Evolutionary conservation across 768 basidiomycete genomes (phyloP), one percentile per base, ranked within the genome.

Genomic region (Leccinum ochraceum): DNA sequence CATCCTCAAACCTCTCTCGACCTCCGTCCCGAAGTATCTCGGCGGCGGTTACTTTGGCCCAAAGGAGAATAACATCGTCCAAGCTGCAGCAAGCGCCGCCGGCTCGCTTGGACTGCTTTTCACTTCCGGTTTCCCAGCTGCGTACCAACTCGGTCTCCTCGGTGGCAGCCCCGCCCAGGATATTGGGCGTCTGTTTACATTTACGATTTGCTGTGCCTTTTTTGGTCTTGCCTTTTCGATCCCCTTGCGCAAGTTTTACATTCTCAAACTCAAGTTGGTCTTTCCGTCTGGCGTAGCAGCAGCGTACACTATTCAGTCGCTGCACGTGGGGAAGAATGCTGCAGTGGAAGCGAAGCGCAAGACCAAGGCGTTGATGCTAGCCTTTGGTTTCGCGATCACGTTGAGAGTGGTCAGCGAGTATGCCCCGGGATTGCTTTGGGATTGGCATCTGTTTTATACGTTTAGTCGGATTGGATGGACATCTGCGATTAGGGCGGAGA

Each of bases 261-360:
- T 88, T 63, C 74, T 87, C 55, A 79, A 83, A 66, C 83, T 85
- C 69, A 86, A 85, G 69, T 71, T 86, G 16, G 82, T 82, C 16
- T 87, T 87, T 76, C 86, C 85, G 1, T 86, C 86, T 1, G 84
- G 83, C 30, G 83, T 87, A 60, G 88, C 86, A 16, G 85, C 86
- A 37, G 87, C 86, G 10, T 86, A 81, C 64, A 86, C 84, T 28
- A 86, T 88, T 63, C 84, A 80, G 37, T 84, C 85, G 9, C 72
- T 86, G 32, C 87, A 87, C 61, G 78, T 79, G 37, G 81, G 81
- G 16, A 76, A 73, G 56, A 72, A 75, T 24, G 85, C 83, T 39
- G 83, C 83, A 13, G 69, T 73, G 28, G 78, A 77, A 7, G 85
- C 86, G 22, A 78, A 73, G 67, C 83, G 84, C 71, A 88, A 87